Evolutionary conservation across 352 stramenopile species (phyloP).

Genomic region (Phytopythium ostracodes): DNA sequence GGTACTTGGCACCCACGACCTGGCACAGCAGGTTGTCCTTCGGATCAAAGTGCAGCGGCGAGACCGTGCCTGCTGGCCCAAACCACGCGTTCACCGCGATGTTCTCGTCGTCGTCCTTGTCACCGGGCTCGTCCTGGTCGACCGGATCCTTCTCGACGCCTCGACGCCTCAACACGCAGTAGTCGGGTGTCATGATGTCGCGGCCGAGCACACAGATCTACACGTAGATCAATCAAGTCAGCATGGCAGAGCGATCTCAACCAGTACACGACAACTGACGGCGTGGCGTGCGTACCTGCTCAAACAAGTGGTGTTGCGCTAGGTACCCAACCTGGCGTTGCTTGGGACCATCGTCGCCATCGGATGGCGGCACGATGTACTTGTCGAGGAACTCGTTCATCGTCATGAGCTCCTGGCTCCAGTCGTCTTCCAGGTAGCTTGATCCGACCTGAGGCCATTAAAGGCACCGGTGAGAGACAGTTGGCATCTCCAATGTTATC

Average conservation of each 20-base stretch:
- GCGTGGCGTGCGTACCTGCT: slow-evolving; percentile 69
- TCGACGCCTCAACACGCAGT: slow-evolving; percentile 64
- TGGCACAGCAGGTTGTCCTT: slow-evolving; percentile 90
- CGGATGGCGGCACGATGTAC: slow-evolving; percentile 27
- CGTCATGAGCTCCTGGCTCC: slow-evolving; percentile 76
- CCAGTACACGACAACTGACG: too few species aligned
- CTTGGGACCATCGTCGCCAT: slow-evolving; percentile 2
- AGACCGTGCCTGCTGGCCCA: slow-evolving; percentile 72
- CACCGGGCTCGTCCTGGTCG: not conserved
- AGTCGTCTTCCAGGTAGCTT: slow-evolving; percentile 78
- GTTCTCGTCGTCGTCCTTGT: slow-evolving; percentile 50
- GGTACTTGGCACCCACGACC: slow-evolving; percentile 79
- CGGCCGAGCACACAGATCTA: slow-evolving; percentile 74
- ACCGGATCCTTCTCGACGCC: slow-evolving; percentile 16
- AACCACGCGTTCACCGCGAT: slow-evolving; percentile 89
- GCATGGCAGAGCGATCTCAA: too few species aligned
- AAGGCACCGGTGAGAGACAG: not conserved
- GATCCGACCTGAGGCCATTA: slow-evolving; percentile 50
- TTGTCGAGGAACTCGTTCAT: slow-evolving; percentile 75
- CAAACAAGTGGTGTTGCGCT: slow-evolving; percentile 88
- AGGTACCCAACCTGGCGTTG: slow-evolving; percentile 54
- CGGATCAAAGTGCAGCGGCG: slow-evolving; percentile 85
- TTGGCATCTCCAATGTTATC: not conserved
- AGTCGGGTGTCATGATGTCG: slow-evolving; percentile 88
- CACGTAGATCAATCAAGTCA: not conserved